Evolutionary conservation across 2,329 filamentous ascomycete genomes (phyloP), one percentile per base, ranked within the genome.

Genomic region (Cercospora beticola): DNA sequence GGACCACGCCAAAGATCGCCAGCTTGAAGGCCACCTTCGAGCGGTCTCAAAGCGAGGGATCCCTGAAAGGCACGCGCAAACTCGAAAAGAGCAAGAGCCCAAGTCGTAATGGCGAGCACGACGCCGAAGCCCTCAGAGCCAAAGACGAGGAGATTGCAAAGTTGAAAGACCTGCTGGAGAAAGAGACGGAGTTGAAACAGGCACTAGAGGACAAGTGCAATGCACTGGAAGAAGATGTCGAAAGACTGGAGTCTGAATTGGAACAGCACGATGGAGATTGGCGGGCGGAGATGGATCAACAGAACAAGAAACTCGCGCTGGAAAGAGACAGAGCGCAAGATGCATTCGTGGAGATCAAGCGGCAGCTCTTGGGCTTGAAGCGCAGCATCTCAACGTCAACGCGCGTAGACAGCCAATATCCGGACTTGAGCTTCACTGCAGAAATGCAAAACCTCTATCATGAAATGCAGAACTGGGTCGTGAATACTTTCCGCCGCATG

Each of bases 391-490:
- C 90, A 74, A 87, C 85, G 23, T 87, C 86, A 70, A 91, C 89
- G 9, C 82, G 88, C 33, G 83, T 85, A 61, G 87, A 88, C 31
- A 86, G 86, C 23, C 86, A 89, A 70, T 79, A 82, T 57, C 89
- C 88, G 70, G 90, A 93, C 74, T 88, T 90, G 77, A 87, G 88
- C 10, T 86, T 92, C 75, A 86, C 83, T 2, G 87, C 90, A 62
- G 83, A 84, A 9, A 87, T 91, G 82, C 71, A 72, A 61, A 83
- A 85, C 67, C 77, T 92, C 58, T 86, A 87, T 21, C 90, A 92
- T 74, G 86, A 89, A 26, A 79, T 92, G 73, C 89, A 92, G 79
- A 92, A 92, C 74, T 93, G 90, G 90, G 86, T 90, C 3, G 88
- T 92, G 73, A 85, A 86, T 28, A 87, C 90, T 76, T 92, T 90